phyloP scores from a whole-genome alignment of 164 flowering plant genomes.

The Kalanchoe fedtschenkoi region DNA sequence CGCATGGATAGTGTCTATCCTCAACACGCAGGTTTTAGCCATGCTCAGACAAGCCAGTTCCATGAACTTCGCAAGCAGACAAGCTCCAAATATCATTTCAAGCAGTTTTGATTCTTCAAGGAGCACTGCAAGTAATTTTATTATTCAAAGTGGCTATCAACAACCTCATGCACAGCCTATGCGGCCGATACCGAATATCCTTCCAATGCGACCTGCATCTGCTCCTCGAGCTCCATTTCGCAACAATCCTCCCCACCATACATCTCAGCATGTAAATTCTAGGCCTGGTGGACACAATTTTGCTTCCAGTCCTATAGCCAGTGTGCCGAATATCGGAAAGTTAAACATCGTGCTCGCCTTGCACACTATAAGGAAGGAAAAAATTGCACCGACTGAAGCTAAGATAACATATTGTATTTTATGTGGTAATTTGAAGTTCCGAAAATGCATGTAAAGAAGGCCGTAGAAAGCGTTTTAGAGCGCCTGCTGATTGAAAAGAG shows the following conservation, averaged over 20 bases:
- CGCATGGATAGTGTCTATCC: conserved; percentile 16
- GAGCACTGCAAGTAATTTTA: conserved; percentile 17
- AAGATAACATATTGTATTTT: conserved; percentile 71
- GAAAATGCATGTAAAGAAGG: conserved; percentile 53
- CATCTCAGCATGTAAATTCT: conserved; percentile 22
- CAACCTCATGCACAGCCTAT: conserved; percentile 30
- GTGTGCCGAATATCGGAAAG: conserved; percentile 40
- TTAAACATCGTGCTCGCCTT: conserved; percentile 50
- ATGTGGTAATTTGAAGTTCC: conserved; percentile 51
- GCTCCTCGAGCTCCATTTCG: conserved; percentile 23
- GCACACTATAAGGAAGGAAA: conserved; percentile 58
- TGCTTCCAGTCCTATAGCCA: conserved; percentile 23
- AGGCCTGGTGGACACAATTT: conserved; percentile 29
- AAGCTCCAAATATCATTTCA: conserved; percentile 23
- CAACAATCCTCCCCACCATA: conserved; percentile 22
- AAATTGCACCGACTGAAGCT: conserved; percentile 68
- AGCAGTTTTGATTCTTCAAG: conserved; percentile 26
- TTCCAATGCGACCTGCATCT: conserved; percentile 26
- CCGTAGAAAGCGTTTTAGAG: conserved; percentile 58
- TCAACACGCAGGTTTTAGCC: conserved; percentile 21
- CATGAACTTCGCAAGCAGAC: conserved; percentile 26
- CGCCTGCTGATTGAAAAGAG: conserved; percentile 54
- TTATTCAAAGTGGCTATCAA: conserved; percentile 19
- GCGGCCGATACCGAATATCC: conserved; percentile 23
- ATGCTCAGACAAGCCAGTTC: conserved; percentile 28